Conservation (phyloP, 345 rosid species). For the Brassica rapa region DNA sequence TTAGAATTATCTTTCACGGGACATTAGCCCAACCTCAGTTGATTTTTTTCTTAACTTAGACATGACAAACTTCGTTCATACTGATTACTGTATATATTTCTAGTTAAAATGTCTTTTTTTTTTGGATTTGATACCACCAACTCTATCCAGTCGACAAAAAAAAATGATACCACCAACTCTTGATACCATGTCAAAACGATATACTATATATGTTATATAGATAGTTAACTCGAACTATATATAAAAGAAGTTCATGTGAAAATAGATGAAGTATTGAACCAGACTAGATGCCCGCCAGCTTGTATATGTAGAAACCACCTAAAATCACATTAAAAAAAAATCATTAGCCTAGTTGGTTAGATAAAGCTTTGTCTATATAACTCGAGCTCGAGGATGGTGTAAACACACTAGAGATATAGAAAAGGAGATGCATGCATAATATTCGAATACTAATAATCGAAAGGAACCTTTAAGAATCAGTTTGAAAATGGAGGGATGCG, state of each 20-base stretch:
- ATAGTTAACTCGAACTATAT: neutral
- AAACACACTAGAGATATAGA: neutral
- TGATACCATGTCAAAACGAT: conserved; percentile 1
- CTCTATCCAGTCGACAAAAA: no score
- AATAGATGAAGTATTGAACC: neutral
- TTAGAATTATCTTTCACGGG: no score
- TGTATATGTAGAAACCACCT: neutral
- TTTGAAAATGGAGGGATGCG: conserved; percentile 15
- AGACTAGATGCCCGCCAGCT: neutral
- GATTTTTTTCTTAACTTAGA: no score
- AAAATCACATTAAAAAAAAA: neutral
- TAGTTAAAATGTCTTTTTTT: no score
- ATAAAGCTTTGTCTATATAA: neutral
- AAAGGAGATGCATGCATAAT: conserved; percentile 13
- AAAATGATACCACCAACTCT: neutral
- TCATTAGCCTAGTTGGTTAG: neutral
- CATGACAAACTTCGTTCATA: no score
- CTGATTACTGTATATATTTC: no score
- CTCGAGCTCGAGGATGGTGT: conserved; percentile 10
- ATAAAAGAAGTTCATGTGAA: neutral
- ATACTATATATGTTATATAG: neutral
- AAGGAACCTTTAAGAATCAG: conserved; percentile 35
- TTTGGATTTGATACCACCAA: no score
- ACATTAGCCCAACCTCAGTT: no score
- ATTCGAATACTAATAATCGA: conserved; percentile 16